These are phyloP conservation scores for Kluyveromyces sp. DNA, from an alignment of 1,139 yeast species.

Conservation along the genomic window DNA sequence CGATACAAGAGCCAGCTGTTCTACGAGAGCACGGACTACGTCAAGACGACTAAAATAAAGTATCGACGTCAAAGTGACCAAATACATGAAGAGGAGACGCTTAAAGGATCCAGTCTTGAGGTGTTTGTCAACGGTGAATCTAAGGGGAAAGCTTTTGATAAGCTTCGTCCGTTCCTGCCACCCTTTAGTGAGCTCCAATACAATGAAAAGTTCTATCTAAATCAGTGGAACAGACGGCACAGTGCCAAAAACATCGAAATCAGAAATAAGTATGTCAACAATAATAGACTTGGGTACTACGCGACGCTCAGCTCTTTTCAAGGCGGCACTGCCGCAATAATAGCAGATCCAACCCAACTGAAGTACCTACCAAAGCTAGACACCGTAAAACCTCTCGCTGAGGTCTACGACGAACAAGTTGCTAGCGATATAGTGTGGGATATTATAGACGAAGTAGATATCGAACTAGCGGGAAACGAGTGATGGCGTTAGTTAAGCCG, in stretches of 20 bases:
- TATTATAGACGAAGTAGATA: conserved; percentile 77
- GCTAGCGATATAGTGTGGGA: conserved; percentile 84
- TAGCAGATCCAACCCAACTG: conserved; percentile 18
- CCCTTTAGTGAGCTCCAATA: conserved; percentile 49
- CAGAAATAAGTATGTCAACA: conserved; percentile 49
- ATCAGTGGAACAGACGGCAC: conserved; percentile 35
- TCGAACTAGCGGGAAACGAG: conserved; percentile 30
- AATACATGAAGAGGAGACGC: conserved; percentile 22
- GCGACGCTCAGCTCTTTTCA: conserved; percentile 83
- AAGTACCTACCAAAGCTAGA: conserved; percentile 23
- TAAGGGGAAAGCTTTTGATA: conserved; percentile 59
- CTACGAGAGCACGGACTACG: conserved; percentile 83
- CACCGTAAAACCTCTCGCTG: conserved; percentile 45
- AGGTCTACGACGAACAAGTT: conserved; percentile 60
- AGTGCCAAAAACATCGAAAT: conserved; percentile 20
- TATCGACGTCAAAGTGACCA: conserved; percentile 26
- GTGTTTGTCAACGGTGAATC: conserved; percentile 73
- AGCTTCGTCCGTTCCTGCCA: conserved; percentile 72
- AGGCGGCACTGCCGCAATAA: conserved; percentile 57
- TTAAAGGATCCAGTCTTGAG: conserved; percentile 37
- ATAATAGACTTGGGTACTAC: conserved; percentile 82
- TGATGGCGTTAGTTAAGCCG: background rate
- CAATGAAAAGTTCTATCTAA: conserved; percentile 35
- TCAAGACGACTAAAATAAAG: conserved; percentile 48
- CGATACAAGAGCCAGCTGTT: conserved; percentile 70